Evolutionary conservation across 2,329 filamentous ascomycete genomes (phyloP).

Genomic region (Diaporthe ampelina): DNA sequence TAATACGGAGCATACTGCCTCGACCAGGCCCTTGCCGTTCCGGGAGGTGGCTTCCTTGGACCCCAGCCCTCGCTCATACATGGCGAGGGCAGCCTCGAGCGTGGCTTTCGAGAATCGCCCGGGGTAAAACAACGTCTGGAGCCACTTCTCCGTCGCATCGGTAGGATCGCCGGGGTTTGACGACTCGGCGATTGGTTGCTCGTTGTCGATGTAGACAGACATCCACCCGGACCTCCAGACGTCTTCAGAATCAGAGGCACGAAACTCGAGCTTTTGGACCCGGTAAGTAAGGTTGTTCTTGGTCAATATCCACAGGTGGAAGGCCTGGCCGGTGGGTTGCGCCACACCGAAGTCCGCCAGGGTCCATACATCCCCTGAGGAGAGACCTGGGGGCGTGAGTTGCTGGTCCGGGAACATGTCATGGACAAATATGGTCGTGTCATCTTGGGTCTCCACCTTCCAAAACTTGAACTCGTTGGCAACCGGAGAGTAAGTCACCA

Average conservation of each 20-base stretch:
- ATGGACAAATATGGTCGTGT: conserved; percentile 74
- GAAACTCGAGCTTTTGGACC: conserved; percentile 79
- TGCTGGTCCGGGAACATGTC: conserved; percentile 77
- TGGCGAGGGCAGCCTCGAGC: conserved; percentile 84
- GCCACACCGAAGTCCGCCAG: conserved; percentile 81
- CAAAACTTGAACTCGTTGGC: conserved; percentile 96
- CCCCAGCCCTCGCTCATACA: conserved; percentile 79
- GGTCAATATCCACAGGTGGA: conserved; percentile 83
- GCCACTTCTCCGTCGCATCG: conserved; percentile 86
- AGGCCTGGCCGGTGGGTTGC: conserved; percentile 64
- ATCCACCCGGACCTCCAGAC: conserved; percentile 80
- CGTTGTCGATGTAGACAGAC: conserved; percentile 73
- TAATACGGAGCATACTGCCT: conserved; percentile 81
- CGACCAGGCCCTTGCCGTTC: conserved; percentile 73
- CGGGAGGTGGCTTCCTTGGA: conserved; percentile 56
- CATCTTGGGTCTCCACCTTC: conserved; percentile 76
- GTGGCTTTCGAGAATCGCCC: conserved; percentile 85
- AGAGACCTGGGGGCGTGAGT: conserved; percentile 78
- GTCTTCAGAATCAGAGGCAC: conserved; percentile 57
- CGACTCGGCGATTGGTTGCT: conserved; percentile 66
- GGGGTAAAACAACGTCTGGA: conserved; percentile 85
- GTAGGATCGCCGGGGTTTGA: conserved; percentile 75
- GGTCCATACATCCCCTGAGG: conserved; percentile 83
- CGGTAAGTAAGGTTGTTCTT: conserved; percentile 87
- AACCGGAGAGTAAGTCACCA: conserved; percentile 90